Conservation (phyloP, 805 yeast species). For the Lipomyces mesembrius region DNA sequence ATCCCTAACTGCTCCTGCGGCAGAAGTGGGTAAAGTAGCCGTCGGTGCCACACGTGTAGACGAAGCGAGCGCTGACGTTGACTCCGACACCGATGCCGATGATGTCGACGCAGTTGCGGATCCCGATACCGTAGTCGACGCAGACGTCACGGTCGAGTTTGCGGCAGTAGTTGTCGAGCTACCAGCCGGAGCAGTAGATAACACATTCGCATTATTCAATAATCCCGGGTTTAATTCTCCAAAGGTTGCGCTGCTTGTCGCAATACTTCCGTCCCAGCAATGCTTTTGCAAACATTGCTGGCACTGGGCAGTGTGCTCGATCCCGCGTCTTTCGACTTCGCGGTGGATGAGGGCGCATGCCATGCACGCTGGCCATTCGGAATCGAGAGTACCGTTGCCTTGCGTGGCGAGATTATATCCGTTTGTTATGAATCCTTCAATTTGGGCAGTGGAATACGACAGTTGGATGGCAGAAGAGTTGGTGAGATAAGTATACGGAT, state of each 20-base stretch:
- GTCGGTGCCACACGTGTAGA: not conserved
- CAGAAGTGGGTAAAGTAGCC: not conserved
- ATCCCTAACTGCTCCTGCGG: not conserved
- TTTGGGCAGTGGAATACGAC: conserved; percentile 62
- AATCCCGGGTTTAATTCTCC: not conserved
- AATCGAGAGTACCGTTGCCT: conserved; percentile 67
- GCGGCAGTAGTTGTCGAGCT: not conserved
- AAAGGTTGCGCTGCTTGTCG: not conserved
- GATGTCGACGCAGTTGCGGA: not conserved
- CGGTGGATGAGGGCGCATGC: conserved; percentile 85
- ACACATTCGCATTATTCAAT: not conserved
- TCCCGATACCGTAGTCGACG: not conserved
- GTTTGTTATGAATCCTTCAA: conserved; percentile 64
- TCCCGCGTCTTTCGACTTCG: conserved; percentile 70
- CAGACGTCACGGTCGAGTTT: not conserved
- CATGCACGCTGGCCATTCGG: conserved; percentile 72
- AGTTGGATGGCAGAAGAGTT: conserved; percentile 77
- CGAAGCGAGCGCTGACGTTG: not conserved
- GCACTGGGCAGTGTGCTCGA: conserved; percentile 68
- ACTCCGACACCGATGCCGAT: not conserved
- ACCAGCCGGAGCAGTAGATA: not conserved
- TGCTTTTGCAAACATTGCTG: conserved; percentile 67
- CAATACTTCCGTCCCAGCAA: conserved; percentile 62
- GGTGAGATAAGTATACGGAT: conserved; percentile 65
- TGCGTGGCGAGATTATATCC: conserved; percentile 75